These are phyloP conservation scores for Albugo laibachii DNA, from an alignment of 352 stramenopile species.

Conservation along the genomic window DNA sequence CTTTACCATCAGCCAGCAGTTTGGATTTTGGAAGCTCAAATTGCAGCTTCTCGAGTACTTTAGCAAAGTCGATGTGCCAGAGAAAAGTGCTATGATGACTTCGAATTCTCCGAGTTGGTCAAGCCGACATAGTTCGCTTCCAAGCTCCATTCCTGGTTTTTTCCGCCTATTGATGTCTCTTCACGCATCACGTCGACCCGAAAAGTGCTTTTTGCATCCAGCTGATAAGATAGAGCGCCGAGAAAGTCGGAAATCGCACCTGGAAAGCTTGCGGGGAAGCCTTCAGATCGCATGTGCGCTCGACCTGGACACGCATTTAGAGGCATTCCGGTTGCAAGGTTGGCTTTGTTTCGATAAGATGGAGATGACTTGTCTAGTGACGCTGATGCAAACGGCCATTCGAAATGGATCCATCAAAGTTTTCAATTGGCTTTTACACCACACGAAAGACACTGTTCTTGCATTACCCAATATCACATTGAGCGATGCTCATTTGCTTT, in stretches of 20 bases:
- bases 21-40: too few species aligned
- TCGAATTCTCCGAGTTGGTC: too few species aligned
- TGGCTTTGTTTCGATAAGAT: neutral
- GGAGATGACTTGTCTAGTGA: neutral
- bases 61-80: too few species aligned
- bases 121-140: too few species aligned
- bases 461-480: neutral
- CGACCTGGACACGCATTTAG: constrained; percentile 16
- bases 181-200: too few species aligned
- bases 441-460: neutral
- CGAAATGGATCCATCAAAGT: constrained; percentile 12
- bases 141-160: too few species aligned
- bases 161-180: too few species aligned
- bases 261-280: neutral
- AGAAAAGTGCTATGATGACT: too few species aligned
- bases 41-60: too few species aligned
- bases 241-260: neutral
- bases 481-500: neutral
- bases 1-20: too few species aligned
- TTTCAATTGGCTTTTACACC: constrained; percentile 20
- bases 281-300: constrained; percentile 8
- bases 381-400: constrained; percentile 13
- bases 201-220: constrained; percentile 5
- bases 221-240: constrained; percentile 2
- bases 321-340: constrained; percentile 12